Conservation (phyloP, 1,284 basidiomycete genomes). For the Ceratobasidium sp. region DNA sequence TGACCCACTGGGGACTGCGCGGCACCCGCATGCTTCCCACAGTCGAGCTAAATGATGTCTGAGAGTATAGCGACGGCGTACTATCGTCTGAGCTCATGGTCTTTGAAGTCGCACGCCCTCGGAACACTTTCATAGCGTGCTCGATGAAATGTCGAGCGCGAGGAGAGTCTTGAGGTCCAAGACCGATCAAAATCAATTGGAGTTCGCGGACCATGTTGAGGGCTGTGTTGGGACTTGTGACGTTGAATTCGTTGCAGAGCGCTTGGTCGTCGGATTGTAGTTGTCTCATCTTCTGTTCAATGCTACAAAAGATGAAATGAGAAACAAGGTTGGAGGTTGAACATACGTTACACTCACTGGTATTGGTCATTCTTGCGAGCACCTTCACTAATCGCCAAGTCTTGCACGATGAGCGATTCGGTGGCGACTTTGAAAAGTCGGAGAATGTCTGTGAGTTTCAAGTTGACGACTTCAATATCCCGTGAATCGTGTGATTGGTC, state of each 20-base stretch:
- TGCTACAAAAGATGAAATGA: neutral
- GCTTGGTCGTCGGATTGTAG: slow-evolving; percentile 28
- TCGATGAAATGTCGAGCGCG: slow-evolving; percentile 35
- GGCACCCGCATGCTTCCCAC: neutral
- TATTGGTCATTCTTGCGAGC: slow-evolving; percentile 40
- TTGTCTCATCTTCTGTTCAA: slow-evolving; percentile 33
- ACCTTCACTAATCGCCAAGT: slow-evolving; percentile 36
- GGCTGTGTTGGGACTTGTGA: slow-evolving; percentile 32
- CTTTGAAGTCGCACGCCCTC: slow-evolving; percentile 14
- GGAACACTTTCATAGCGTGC: slow-evolving; percentile 31
- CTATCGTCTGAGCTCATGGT: slow-evolving; percentile 4
- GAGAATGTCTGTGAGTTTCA: slow-evolving; percentile 33
- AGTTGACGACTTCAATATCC: slow-evolving; percentile 39
- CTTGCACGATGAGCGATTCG: slow-evolving; percentile 35
- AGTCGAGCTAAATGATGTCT: slow-evolving; percentile 20
- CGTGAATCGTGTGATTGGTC: slow-evolving; percentile 34
- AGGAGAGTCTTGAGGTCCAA: slow-evolving; percentile 32
- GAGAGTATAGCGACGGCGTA: slow-evolving; percentile 25
- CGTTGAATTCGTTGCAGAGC: slow-evolving; percentile 28
- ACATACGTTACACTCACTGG: slow-evolving; percentile 4
- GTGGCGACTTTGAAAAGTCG: slow-evolving; percentile 25
- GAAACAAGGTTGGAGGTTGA: neutral
- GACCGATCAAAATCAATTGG: slow-evolving; percentile 29
- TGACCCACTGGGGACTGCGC: slow-evolving; percentile 28
- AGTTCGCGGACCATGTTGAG: slow-evolving; percentile 33